Base-by-base conservation (phyloP, 106 monocot species). In the Agapanthus africanus region DNA sequence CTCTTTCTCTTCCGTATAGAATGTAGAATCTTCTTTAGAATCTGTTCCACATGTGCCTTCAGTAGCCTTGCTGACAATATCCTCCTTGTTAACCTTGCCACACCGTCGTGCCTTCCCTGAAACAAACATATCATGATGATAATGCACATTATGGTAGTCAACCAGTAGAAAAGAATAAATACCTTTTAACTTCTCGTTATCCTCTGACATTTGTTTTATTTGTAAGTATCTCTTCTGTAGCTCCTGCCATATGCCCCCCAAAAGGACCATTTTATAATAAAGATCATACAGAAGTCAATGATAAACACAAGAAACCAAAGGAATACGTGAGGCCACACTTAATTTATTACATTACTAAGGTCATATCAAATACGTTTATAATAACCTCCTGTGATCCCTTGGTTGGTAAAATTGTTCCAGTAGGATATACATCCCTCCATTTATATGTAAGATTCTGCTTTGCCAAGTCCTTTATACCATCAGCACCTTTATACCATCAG, bases 171-270 rank as follows among this genome's bases (percentile, higher is more conserved):
- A 67, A 22, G 28, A 59, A 40, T 26, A 71, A 6, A 28, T 63
- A 80, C 87, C 87, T 83, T 80, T 83, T 47, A 52, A 27, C 46
- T 70, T 87, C 49, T 46, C 44, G 80, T 80, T 83, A 34, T 32
- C 46, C 59, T 80, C 73, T 33, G 63, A 39, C 50, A 36, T 80
- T 65, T 68, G 71, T 73, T 78, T 83, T 61, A 87, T 50, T 25
- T 75, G 72, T 51, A 87, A 78, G 18, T 74, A 69, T 71, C 78
- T 83, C 42, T 67, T 67, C 54, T 80, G 77, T 34, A 87, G 52
- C 68, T 87, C 87, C 87, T 87, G 66, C 13, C 59, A 62, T n/a
- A n/a, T n/a, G n/a, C n/a, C n/a, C n/a, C n/a, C n/a, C n/a, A n/a
- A n/a, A n/a, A n/a, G n/a, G n/a, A n/a, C n/a, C n/a, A n/a, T n/a